Conservation (phyloP, 352 stramenopile species). For the Phytophthora palmivora region DNA sequence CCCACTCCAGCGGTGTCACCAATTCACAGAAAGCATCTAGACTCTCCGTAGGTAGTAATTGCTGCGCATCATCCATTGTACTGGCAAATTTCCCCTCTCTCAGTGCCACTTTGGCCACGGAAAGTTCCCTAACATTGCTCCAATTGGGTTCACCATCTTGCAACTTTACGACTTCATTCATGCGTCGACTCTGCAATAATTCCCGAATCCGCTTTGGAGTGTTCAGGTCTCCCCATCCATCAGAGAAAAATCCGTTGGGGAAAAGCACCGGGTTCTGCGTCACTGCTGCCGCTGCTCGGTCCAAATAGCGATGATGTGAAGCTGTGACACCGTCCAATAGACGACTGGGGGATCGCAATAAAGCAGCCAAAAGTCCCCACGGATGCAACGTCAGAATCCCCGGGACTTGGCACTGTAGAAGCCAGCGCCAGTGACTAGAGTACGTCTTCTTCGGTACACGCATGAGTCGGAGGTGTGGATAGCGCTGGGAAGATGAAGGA, state of each 20-base stretch:
- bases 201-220: constrained; percentile 60
- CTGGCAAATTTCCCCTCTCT: constrained; percentile 64
- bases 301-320: constrained; percentile 73
- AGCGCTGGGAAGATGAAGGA: not conserved
- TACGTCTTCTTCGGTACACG: constrained; percentile 2
- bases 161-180: constrained; percentile 61
- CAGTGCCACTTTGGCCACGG: constrained; percentile 47
- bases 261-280: constrained; percentile 81
- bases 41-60: constrained; percentile 65
- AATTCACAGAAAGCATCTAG: constrained; percentile 72
- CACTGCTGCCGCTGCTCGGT: constrained; percentile 68
- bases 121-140: constrained; percentile 31
- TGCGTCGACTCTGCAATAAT: constrained; percentile 68
- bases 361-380: constrained; percentile 59
- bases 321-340: constrained; percentile 67
- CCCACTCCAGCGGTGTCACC: constrained; percentile 69
- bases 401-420: constrained; percentile 30
- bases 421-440: constrained; percentile 29
- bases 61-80: constrained; percentile 62
- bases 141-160: constrained; percentile 39
- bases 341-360: constrained; percentile 67
- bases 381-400: constrained; percentile 49
- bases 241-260: constrained; percentile 80
- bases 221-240: constrained; percentile 81
- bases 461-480: constrained; percentile 11